Percentiles rank a stretch among this genome's conserved stretches.
Evolutionary conservation across 2,329 filamentous ascomycete species (phyloP).

Genomic region (Acarospora socialis): DNA sequence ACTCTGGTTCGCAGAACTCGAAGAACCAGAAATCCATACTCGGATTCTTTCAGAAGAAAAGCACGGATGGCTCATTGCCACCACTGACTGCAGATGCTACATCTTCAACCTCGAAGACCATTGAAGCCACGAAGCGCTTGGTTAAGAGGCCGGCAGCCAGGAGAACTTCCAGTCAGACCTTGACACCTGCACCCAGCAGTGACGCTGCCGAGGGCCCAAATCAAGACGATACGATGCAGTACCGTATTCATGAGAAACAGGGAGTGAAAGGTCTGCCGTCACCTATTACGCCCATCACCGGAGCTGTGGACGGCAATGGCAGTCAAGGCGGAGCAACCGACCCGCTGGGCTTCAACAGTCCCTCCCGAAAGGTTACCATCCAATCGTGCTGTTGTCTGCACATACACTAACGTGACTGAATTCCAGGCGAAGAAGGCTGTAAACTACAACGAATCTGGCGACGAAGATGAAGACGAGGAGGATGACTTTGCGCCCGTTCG

Average conservation of each 20-base stretch:
- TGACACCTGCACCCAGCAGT: conserved; percentile 70
- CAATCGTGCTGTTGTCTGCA: neutral
- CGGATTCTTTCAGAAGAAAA: conserved; percentile 59
- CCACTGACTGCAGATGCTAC: conserved; percentile 11
- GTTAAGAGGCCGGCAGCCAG: conserved; percentile 29
- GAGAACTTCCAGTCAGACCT: conserved; percentile 29
- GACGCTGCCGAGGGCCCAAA: conserved; percentile 52
- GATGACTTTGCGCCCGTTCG: conserved; percentile 48
- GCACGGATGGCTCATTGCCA: conserved; percentile 13
- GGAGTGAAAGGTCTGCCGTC: conserved; percentile 38
- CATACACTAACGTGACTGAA: neutral
- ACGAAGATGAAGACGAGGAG: conserved; percentile 54
- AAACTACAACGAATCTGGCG: conserved; percentile 76
- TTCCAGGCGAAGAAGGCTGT: conserved; percentile 47
- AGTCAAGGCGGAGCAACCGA: conserved; percentile 29
- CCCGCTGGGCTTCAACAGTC: conserved; percentile 46
- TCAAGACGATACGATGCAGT: conserved; percentile 38
- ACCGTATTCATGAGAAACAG: conserved; percentile 30
- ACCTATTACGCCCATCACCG: conserved; percentile 30
- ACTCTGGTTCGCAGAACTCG: conserved; percentile 29
- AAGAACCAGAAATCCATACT: conserved; percentile 60
- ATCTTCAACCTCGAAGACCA: conserved; percentile 33
- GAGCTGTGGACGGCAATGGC: conserved; percentile 24
- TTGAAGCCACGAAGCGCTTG: conserved; percentile 30
- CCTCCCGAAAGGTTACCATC: conserved; percentile 56